Conservation (phyloP, 768 basidiomycete species). For the Agrocybe chaxingu region DNA sequence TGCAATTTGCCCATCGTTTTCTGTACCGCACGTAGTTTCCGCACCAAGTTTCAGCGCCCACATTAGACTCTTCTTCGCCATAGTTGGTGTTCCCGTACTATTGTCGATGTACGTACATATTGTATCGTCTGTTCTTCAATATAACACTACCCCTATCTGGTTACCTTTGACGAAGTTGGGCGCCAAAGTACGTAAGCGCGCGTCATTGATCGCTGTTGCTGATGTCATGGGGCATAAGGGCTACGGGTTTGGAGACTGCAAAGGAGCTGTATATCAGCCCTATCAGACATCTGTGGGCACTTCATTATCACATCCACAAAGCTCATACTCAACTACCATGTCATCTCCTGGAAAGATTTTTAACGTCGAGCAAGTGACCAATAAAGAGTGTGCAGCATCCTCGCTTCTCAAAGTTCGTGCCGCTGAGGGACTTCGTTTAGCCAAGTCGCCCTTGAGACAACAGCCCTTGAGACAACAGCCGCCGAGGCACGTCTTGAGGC, state of each 20-base stretch:
- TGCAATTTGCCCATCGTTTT: background rate
- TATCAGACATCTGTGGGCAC: background rate
- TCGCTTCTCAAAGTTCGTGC: slow-evolving; percentile 23
- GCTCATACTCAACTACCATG: background rate
- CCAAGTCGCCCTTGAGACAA: too few relatives aligned
- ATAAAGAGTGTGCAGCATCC: slow-evolving; percentile 28
- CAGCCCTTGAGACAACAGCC: slow-evolving; percentile 57
- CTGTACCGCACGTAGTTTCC: background rate
- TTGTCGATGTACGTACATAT: too few relatives aligned
- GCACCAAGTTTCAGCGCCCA: background rate
- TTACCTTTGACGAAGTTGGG: too few relatives aligned
- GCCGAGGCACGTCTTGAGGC: slow-evolving; percentile 49
- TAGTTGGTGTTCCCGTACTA: background rate
- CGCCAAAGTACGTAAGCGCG: background rate
- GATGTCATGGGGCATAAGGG: background rate
- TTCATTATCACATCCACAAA: background rate
- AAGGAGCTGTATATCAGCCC: background rate
- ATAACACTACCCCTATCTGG: too few relatives aligned
- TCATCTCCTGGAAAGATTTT: slow-evolving; percentile 25
- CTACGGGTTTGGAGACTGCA: background rate
- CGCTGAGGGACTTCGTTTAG: slow-evolving; percentile 11
- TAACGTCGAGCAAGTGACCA: slow-evolving; percentile 32
- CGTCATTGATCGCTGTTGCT: background rate
- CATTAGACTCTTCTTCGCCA: background rate
- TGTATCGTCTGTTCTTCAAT: too few relatives aligned